These are phyloP conservation scores for Cinchona pubescens DNA, from an alignment of 257 asterid genomes.

Conservation along the genomic window DNA sequence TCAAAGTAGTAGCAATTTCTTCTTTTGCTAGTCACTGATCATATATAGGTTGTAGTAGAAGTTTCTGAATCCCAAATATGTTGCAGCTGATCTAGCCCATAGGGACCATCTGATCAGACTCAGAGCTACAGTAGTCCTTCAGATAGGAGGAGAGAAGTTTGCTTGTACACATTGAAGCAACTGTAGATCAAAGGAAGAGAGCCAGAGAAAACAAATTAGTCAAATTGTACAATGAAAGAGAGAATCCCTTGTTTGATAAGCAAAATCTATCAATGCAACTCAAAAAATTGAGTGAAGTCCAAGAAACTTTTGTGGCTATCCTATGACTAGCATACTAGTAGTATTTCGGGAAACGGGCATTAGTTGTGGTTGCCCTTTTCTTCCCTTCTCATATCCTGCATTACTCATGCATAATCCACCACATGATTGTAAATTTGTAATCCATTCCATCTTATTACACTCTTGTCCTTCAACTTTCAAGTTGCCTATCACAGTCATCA, in stretches of 20 bases:
- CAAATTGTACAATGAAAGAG: constrained; percentile 9
- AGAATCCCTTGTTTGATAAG: constrained; percentile 59
- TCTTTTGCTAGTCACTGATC: constrained; percentile 12
- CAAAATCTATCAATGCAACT: constrained; percentile 32
- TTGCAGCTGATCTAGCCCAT: constrained; percentile 14
- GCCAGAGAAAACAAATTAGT: background rate
- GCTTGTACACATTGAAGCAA: constrained; percentile 17
- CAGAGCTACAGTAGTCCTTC: background rate
- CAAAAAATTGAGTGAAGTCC: constrained; percentile 5
- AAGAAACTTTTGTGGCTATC: background rate
- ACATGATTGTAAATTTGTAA: background rate
- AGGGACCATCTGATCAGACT: constrained; percentile 5
- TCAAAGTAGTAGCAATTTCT: constrained; percentile 7
- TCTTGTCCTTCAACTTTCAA: background rate
- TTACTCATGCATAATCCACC: background rate
- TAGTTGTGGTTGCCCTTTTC: constrained; percentile 3
- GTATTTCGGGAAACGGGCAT: constrained; percentile 6
- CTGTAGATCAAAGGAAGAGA: background rate
- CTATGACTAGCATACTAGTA: background rate
- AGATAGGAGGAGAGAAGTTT: constrained; percentile 15
- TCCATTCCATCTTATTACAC: background rate
- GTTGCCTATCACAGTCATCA: constrained; percentile 22
- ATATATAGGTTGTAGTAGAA: constrained; percentile 21
- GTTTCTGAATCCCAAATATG: constrained; percentile 20
- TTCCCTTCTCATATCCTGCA: constrained; percentile 7